Conservation (phyloP, 352 stramenopile species). For the Globisporangium uncinulatum region DNA sequence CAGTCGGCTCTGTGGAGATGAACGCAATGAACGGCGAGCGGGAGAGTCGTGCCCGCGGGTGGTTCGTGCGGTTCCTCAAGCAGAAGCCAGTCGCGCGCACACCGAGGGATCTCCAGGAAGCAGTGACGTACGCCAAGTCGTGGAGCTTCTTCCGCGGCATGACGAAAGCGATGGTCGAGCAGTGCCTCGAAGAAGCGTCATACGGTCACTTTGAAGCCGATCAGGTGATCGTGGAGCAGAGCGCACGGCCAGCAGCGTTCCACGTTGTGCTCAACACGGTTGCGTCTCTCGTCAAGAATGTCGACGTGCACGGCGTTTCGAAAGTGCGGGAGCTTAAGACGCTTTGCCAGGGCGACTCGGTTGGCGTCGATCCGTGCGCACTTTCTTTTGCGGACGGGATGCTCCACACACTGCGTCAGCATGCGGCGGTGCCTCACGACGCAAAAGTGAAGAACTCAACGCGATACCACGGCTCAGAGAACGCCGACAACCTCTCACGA, state of each 20-base stretch:
- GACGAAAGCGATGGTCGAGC: slow-evolving; percentile 35
- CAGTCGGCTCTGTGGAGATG: not conserved
- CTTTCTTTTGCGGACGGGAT: slow-evolving; percentile 30
- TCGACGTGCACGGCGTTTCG: slow-evolving; percentile 32
- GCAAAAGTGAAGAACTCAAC: no score
- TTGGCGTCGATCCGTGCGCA: slow-evolving; percentile 40
- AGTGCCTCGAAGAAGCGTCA: slow-evolving; percentile 40
- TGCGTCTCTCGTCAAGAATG: slow-evolving; percentile 37
- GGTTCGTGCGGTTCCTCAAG: slow-evolving; percentile 37
- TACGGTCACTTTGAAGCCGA: slow-evolving; percentile 31
- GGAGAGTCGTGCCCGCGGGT: slow-evolving; percentile 29
- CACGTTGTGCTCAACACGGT: slow-evolving; percentile 40
- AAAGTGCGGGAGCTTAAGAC: slow-evolving; percentile 51
- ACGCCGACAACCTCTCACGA: no score
- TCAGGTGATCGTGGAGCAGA: slow-evolving; percentile 34
- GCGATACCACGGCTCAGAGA: no score
- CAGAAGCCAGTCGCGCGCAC: slow-evolving; percentile 21
- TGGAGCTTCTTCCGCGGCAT: slow-evolving; percentile 61
- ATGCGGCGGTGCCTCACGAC: not conserved
- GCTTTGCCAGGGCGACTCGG: slow-evolving; percentile 47
- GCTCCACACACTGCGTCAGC: slow-evolving; percentile 21
- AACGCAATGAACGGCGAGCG: slow-evolving; percentile 20
- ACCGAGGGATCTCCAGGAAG: slow-evolving; percentile 20
- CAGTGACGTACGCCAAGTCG: slow-evolving; percentile 18
- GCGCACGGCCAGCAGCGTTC: slow-evolving; percentile 27